phyloP scores from a whole-genome alignment of 2,329 filamentous ascomycete species.

The Pleoardoris graminearum region DNA sequence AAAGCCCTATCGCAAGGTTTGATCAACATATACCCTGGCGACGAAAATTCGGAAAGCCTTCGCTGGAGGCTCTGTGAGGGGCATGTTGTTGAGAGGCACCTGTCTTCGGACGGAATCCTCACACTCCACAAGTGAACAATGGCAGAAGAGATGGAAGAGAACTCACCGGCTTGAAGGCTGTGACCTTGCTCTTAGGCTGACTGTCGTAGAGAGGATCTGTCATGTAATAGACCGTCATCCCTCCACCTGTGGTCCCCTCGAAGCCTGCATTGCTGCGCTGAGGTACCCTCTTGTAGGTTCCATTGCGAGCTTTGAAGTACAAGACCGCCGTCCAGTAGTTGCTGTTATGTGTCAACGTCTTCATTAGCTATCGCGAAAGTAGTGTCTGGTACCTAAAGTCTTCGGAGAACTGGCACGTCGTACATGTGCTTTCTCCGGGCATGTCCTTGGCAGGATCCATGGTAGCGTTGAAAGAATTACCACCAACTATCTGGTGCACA shows the following conservation, averaged over 20 bases:
- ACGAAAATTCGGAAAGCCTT: too few species aligned
- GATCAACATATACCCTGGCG: not conserved
- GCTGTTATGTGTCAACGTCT: slow-evolving; percentile 5
- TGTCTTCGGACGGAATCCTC: not conserved
- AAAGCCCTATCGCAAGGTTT: slow-evolving; percentile 15
- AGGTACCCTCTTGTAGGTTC: slow-evolving; percentile 46
- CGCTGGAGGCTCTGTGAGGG: too few species aligned
- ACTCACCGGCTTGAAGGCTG: slow-evolving; percentile 22
- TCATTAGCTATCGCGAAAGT: not conserved
- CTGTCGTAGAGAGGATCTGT: slow-evolving; percentile 21
- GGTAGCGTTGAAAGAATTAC: slow-evolving; percentile 27
- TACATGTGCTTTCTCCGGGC: slow-evolving; percentile 25
- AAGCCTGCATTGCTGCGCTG: slow-evolving; percentile 38
- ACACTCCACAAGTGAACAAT: too few species aligned
- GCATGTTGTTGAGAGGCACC: too few species aligned
- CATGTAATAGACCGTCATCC: slow-evolving; percentile 27
- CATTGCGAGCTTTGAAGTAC: slow-evolving; percentile 35
- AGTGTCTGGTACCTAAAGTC: slow-evolving; percentile 12
- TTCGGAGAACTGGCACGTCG: slow-evolving; percentile 23
- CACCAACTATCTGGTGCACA: slow-evolving; percentile 22
- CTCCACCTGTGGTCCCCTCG: slow-evolving; percentile 15
- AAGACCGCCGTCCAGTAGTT: slow-evolving; percentile 34
- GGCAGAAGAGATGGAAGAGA: not conserved
- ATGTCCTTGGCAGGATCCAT: slow-evolving; percentile 20
- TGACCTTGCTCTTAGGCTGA: slow-evolving; percentile 17